Percentiles rank a stretch among this genome's conserved stretches.
Conservation (phyloP, 2,329 filamentous ascomycete genomes). For the Parastagonospora nodorum region DNA sequence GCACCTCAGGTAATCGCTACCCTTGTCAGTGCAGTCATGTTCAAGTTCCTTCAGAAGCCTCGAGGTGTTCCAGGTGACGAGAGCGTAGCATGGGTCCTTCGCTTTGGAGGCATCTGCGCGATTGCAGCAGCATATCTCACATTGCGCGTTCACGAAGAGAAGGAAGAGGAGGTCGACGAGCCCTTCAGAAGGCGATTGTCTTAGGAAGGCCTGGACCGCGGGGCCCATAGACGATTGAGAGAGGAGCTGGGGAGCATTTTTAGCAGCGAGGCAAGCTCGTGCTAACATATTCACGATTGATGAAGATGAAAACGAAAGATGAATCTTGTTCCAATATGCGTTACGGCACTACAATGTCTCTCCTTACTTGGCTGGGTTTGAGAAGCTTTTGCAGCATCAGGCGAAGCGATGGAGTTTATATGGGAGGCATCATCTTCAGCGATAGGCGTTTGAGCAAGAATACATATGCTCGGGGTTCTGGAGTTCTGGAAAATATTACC, state of each 20-base stretch:
- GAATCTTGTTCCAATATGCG: no score
- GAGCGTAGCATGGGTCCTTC: constrained; percentile 84
- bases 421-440: no score
- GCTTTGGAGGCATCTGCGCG: constrained; percentile 80
- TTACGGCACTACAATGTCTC: no score
- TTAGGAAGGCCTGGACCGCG: constrained; percentile 21
- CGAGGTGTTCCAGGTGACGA: constrained; percentile 82
- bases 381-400: no score
- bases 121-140: constrained; percentile 78
- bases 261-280: constrained; percentile 2
- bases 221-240: constrained; percentile 11
- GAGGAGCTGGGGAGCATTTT: constrained; percentile 14
- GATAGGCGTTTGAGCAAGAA: no score
- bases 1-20: constrained; percentile 91
- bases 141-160: constrained; percentile 68
- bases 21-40: constrained; percentile 80
- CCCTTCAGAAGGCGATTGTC: constrained; percentile 29
- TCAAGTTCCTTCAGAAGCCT: constrained; percentile 84
- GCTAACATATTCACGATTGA: background rate
- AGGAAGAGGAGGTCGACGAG: constrained; percentile 28
- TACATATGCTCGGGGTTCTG: no score
- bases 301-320: background rate
- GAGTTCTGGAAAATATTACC: no score
- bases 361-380: no score
- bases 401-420: no score